These are phyloP conservation scores for Globisporangium yorkense DNA, from an alignment of 352 stramenopile species.

Conservation along the genomic window DNA sequence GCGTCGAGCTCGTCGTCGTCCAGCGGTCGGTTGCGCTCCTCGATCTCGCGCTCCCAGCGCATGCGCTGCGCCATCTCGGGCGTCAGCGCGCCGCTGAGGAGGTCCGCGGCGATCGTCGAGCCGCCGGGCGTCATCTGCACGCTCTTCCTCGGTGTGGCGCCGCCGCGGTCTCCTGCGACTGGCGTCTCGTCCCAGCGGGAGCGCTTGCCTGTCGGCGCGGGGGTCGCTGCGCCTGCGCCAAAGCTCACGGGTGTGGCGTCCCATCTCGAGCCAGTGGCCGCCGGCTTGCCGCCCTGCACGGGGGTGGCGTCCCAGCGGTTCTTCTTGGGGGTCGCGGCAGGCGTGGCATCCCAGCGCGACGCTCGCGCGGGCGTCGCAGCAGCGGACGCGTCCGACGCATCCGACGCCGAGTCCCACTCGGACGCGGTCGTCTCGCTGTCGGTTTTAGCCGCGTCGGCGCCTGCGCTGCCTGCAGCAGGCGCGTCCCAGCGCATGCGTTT, in stretches of 20 bases:
- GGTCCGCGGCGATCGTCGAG: slow-evolving; percentile 41
- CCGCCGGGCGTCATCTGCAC: slow-evolving; percentile 70
- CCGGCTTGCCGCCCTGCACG: slow-evolving; percentile 27
- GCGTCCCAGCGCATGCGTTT: slow-evolving; percentile 88
- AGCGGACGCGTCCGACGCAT: slow-evolving; percentile 28
- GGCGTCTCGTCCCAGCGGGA: slow-evolving; percentile 97
- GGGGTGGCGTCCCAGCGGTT: slow-evolving; percentile 85
- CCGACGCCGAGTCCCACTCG: slow-evolving; percentile 69
- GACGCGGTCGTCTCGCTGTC: slow-evolving; percentile 43
- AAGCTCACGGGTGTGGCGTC: slow-evolving; percentile 87
- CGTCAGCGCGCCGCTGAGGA: slow-evolving; percentile 70
- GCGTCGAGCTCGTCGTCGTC: slow-evolving; percentile 96
- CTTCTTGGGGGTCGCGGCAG: slow-evolving; percentile 43
- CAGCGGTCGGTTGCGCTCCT: slow-evolving; percentile 94
- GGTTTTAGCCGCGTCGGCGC: slow-evolving; percentile 39
- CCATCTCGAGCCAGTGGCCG: slow-evolving; percentile 75
- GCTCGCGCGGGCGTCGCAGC: slow-evolving; percentile 48
- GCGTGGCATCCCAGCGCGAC: slow-evolving; percentile 75
- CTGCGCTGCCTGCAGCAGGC: slow-evolving; percentile 15
- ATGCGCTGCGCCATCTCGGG: slow-evolving; percentile 91
- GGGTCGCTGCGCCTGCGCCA: slow-evolving; percentile 39
- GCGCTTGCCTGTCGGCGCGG: slow-evolving; percentile 70
- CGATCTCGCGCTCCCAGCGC: slow-evolving; percentile 95
- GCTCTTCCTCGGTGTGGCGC: slow-evolving; percentile 42
- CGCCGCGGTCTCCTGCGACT: slow-evolving; percentile 36